Percentiles rank a stretch among this genome's conserved stretches.
phyloP scores from a whole-genome alignment of 306 rosid genomes.

The Sphenostylis stenocarpa region DNA sequence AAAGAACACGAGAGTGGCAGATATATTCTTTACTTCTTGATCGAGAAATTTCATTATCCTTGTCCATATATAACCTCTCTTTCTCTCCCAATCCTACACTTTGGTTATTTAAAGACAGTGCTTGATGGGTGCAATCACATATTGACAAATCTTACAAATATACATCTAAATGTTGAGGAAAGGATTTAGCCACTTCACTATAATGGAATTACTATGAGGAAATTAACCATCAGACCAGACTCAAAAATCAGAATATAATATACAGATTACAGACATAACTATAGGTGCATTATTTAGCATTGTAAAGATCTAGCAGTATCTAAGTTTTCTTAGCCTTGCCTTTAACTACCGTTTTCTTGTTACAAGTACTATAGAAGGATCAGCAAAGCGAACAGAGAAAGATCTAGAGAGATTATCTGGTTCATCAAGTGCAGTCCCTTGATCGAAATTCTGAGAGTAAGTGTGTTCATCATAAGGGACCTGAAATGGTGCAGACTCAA shows the following conservation, averaged over 20 bases:
- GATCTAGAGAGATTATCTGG: constrained; percentile 51
- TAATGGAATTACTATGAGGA: not conserved
- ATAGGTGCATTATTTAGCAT: not conserved
- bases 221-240: not conserved
- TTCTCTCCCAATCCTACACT: not conserved
- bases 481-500: constrained; percentile 18
- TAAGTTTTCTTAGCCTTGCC: constrained; percentile 1
- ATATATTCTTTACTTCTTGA: constrained; percentile 1
- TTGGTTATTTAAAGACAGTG: not conserved
- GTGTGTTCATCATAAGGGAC: constrained; percentile 52
- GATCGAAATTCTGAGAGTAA: constrained; percentile 68
- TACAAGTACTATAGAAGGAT: constrained; percentile 48
- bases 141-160: not conserved
- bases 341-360: constrained; percentile 28
- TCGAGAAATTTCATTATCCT: not conserved
- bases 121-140: not conserved
- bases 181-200: not conserved
- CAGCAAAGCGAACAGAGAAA: constrained; percentile 43
- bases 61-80: not conserved
- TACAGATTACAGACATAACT: not conserved
- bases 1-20: not conserved
- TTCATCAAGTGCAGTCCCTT: constrained; percentile 44
- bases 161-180: not conserved
- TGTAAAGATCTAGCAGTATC: not conserved
- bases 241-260: not conserved